Base-by-base conservation (phyloP, 805 yeast species). In the Saturnispora quitensis region DNA sequence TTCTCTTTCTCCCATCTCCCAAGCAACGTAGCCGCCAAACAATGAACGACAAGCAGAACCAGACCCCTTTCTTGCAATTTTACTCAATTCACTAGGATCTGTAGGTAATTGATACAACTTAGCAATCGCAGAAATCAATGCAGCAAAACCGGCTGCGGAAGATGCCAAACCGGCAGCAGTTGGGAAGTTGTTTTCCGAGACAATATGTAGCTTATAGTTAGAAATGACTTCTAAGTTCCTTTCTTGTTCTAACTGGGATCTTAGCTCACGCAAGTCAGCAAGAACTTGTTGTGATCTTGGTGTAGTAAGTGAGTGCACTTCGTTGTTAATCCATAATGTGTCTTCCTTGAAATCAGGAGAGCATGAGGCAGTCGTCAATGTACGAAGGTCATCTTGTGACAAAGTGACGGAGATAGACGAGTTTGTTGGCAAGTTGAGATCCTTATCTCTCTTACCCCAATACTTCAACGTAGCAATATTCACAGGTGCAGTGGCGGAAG, bases 81-180 rank as follows among this genome's bases (percentile, higher is more conserved):
- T 85, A 57, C 96, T 87, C 56, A 93, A 77, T 63, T 89, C 96
- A 22, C 93, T 85, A 62, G 78, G 74, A 55, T 85, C 78, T 63
- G 86, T 86, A n/a, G 96, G 95, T 54, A 93, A 80, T 67, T 86
- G 68, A 71, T 84, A 93, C 53, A 93, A 74, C 63, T 77, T 78
- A 17, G 98, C 89, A 62, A 93, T 80, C n/a, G 97, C 87, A 47
- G 80, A 80, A 22, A 91, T 95, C 55, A 93, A 75, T 9, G 99
- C 99, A 35, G 99, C 97, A 69, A 89, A 91, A 0, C 99, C 99
- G 9, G 99, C 98, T 13, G 99, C 99, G 5, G 96, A 86, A 1
- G 97, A 89, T 0, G 99, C 99, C 60, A 93, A 77, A 2, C 99
- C 99, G 5, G 99, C 99, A 33, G 99, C 99, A 25, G 99, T 93